Percentiles rank a stretch among this genome's conserved stretches.
These are phyloP conservation scores for Coemansia sp. DNA, from an alignment of 192 early-diverging fungal genomes.

Conservation along the genomic window DNA sequence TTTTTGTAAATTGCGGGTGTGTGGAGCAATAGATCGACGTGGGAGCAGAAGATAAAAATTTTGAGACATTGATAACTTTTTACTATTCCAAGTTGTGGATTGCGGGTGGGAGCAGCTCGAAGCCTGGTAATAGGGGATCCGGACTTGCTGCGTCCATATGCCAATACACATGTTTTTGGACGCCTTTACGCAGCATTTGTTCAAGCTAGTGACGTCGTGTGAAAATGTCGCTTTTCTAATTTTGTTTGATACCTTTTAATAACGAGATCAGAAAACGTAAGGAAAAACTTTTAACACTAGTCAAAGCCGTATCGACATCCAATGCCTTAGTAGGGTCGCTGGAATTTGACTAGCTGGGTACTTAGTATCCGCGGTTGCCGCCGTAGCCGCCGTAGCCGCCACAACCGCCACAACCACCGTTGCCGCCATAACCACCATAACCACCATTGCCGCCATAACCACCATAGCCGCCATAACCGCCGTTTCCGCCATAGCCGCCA, in stretches of 20 bases:
- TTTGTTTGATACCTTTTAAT: not conserved
- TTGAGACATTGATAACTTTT: not conserved
- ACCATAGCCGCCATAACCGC: constrained; percentile 28
- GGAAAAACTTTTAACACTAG: not conserved
- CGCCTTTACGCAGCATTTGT: too few species aligned
- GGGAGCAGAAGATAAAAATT: not conserved
- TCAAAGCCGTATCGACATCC: not conserved
- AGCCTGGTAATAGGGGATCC: not conserved
- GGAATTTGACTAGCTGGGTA: not conserved
- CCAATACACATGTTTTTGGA: not conserved
- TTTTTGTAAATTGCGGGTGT: not conserved
- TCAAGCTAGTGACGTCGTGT: not conserved
- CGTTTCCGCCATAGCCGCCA: constrained; percentile 24
- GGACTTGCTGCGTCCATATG: not conserved
- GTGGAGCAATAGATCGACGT: not conserved
- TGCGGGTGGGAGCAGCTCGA: not conserved
- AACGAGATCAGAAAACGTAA: not conserved
- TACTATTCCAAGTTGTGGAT: not conserved
- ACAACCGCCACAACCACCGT: constrained; percentile 10
- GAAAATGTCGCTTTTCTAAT: not conserved
- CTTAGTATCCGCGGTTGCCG: constrained; percentile 1
- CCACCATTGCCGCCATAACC: constrained; percentile 23
- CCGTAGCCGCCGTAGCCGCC: constrained; percentile 2
- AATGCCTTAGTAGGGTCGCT: not conserved
- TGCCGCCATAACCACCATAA: constrained; percentile 22